Evolutionary conservation across 1,284 basidiomycete species (phyloP), one percentile per base, ranked within the genome.

Genomic region (Naganishia cerealis): DNA sequence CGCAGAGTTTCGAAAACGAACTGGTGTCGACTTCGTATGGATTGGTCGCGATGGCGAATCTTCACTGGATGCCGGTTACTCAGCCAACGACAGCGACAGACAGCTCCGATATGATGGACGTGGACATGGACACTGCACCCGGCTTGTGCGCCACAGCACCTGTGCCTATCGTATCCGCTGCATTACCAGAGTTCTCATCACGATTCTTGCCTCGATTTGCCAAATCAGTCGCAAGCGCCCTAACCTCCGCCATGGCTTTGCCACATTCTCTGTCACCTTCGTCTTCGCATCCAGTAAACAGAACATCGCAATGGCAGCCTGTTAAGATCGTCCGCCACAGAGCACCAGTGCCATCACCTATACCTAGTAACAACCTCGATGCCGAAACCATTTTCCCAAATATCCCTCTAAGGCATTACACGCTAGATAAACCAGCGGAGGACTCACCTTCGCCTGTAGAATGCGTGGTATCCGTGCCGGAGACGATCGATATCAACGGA

Each of bases 401-500:
- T 16, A 26, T 62, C 5, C 50, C 67, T 8, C 70, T 74, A 21
- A 71, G 76, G 43, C 72, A 74, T 24, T 78, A 69, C 69, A 70
- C 71, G 0, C 71, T 79, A 29, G n/a, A n/a, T n/a, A 69, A 56
- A 36, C 71, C 75, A 12, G 65, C 66, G 6, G 72, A 71, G 39
- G 69, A 72, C 52, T 69, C 66, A 15, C 69, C 65, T 5, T 73
- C 70, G 29, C 76, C 76, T 1, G 70, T 80, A 1, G 78, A 79
- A 65, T 79, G 76, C 65, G 67, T 77, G 3, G 74, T 79, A n/a
- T 73, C 67, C 1, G 72, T 77, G 6, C 78, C 79, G 0, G 77
- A 78, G 40, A 78, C 76, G 72, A 74, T 78, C n/a, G 79, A 80
- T 59, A 66, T 77, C 29, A 71, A 77, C 61, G 76, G 76, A 0